Evolutionary conservation across 2,329 filamentous ascomycete species (phyloP).

Genomic region (Aspergillus hortae): DNA sequence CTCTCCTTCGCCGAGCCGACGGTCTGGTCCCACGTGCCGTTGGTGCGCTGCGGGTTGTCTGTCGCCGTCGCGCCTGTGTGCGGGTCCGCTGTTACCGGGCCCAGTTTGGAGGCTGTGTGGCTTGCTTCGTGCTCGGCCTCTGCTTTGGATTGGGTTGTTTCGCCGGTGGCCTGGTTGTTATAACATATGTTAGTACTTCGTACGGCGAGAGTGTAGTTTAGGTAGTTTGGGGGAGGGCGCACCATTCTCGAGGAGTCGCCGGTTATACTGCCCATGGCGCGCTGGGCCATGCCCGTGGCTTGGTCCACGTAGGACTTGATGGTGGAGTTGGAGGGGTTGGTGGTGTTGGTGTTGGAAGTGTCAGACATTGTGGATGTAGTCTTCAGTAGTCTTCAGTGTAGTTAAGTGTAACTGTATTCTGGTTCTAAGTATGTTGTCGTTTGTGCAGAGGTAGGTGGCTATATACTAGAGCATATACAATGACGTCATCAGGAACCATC

Average conservation of each 20-base stretch:
- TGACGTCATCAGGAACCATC: not conserved
- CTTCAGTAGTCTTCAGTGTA: too few species aligned
- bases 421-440: too few species aligned
- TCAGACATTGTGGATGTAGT: not conserved
- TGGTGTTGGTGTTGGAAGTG: not conserved
- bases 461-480: not conserved
- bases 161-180: constrained; percentile 64
- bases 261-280: constrained; percentile 66
- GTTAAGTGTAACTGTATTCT: too few species aligned
- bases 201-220: not conserved
- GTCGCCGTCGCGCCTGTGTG: constrained; percentile 65
- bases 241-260: constrained; percentile 65
- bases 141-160: constrained; percentile 63
- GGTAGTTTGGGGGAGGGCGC: not conserved
- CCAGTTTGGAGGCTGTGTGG: constrained; percentile 70
- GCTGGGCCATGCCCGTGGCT: constrained; percentile 70
- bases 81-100: constrained; percentile 63
- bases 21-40: constrained; percentile 83
- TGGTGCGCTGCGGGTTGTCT: constrained; percentile 68
- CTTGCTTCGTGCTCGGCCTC: constrained; percentile 68
- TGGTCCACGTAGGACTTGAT: constrained; percentile 74
- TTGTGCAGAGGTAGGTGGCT: not conserved
- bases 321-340: constrained; percentile 58
- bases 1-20: constrained; percentile 81
- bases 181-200: constrained; percentile 33